These are phyloP conservation scores for Penstemon newberryi DNA, from an alignment of 257 asterid species.

Conservation along the genomic window DNA sequence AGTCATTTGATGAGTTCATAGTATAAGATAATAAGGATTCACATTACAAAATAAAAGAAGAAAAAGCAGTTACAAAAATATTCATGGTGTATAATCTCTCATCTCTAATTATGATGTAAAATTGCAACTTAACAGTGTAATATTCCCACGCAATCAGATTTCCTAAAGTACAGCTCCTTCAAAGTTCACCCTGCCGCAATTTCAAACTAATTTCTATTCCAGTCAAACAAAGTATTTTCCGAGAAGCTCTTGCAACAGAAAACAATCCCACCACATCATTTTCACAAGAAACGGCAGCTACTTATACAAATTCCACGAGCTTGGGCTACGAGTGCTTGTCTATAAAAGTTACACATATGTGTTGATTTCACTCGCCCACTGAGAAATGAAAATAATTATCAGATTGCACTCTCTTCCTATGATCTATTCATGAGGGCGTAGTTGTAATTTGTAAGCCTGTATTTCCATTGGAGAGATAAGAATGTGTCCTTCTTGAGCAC, in stretches of 20 bases:
- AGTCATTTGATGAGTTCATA: too few relatives aligned
- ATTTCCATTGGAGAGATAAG: conserved; percentile 92
- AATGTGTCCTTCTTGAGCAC: conserved; percentile 81
- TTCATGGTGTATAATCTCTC: too few relatives aligned
- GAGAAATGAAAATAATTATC: conserved; percentile 17
- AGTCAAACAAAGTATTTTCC: too few relatives aligned
- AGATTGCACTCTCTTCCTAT: conserved; percentile 2
- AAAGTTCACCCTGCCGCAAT: neutral
- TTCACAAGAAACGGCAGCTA: neutral
- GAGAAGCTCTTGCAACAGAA: neutral
- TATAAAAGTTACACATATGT: conserved; percentile 8
- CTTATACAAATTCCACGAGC: conserved; percentile 24
- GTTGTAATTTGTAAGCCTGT: conserved; percentile 84
- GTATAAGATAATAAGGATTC: too few relatives aligned
- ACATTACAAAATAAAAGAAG: too few relatives aligned
- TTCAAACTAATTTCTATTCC: too few relatives aligned
- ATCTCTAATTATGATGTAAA: neutral
- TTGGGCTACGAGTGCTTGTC: conserved; percentile 7
- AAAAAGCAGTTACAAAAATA: too few relatives aligned
- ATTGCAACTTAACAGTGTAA: neutral
- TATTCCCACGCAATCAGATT: neutral
- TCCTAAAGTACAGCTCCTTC: conserved; percentile 4
- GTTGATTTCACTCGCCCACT: conserved; percentile 4
- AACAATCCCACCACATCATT: neutral
- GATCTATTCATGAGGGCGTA: conserved; percentile 47